A percentile compares a stretch with the other conserved stretches of the same genome.
Evolutionary conservation across 257 asterid genomes (phyloP).

Genomic region (Solanum chmielewskii): DNA sequence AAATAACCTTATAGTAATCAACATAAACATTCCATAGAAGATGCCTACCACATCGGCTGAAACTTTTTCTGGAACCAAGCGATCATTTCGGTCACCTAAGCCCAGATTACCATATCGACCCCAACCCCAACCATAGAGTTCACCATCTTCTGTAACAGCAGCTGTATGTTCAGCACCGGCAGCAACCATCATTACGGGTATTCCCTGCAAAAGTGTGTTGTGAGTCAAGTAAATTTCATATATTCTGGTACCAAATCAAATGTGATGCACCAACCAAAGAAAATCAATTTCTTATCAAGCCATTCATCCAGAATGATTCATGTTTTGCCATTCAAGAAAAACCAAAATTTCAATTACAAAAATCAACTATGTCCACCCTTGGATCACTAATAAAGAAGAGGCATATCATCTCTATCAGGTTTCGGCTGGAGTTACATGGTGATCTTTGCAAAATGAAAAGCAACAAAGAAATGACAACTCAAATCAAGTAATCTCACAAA

Average conservation of each 20-base stretch:
- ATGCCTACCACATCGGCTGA: conserved; percentile 47
- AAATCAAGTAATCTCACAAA: not conserved
- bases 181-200: conserved; percentile 86
- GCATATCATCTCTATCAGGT: not conserved
- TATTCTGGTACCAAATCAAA: not conserved
- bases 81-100: conserved; percentile 87
- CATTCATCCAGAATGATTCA: not conserved
- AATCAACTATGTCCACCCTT: not conserved
- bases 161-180: conserved; percentile 99
- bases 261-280: not conserved
- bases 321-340: not conserved
- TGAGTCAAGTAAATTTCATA: not conserved
- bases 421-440: not conserved
- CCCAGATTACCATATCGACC: conserved; percentile 97
- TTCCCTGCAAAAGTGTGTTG: conserved; percentile 36
- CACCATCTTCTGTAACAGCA: conserved; percentile 95
- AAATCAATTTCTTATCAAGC: not conserved
- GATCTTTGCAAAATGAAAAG: not conserved
- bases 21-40: not conserved
- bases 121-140: conserved; percentile 99
- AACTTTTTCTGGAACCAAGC: conserved; percentile 73
- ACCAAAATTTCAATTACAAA: not conserved
- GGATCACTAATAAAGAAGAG: not conserved
- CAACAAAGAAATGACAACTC: not conserved
- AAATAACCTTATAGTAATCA: not conserved